Percentiles rank a stretch among this genome's conserved stretches.
Conservation (phyloP, 179 eudicot genomes). For the Spergularia azorica region DNA sequence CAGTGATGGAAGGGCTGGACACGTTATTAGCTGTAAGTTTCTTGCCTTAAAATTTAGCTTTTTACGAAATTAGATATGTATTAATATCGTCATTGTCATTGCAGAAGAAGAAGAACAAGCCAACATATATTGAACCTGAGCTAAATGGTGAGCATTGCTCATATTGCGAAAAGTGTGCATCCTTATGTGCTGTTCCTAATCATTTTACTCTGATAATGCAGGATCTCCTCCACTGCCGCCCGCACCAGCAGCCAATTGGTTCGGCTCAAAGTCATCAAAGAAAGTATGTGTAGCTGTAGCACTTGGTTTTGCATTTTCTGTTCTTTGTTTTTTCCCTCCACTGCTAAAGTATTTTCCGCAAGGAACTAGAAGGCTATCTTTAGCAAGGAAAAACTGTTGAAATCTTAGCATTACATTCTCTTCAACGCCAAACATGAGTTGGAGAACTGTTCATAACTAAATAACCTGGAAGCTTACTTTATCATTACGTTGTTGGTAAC, state of each 20-base stretch:
- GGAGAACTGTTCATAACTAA: not conserved
- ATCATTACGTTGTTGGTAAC: not conserved
- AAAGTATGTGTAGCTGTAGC: constrained; percentile 39
- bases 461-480: not conserved
- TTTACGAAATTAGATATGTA: not conserved
- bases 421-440: not conserved
- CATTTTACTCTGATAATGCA: constrained; percentile 32
- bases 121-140: constrained; percentile 41
- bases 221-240: constrained; percentile 44
- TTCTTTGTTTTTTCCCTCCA: not conserved
- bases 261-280: constrained; percentile 55
- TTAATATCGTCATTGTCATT: constrained; percentile 20
- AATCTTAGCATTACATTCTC: not conserved
- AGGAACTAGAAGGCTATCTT: not conserved
- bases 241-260: constrained; percentile 42
- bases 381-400: not conserved
- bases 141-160: constrained; percentile 57
- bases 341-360: not conserved
- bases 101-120: constrained; percentile 47
- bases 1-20: constrained; percentile 81
- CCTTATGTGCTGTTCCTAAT: constrained; percentile 2
- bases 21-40: constrained; percentile 61
- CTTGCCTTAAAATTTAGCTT: not conserved
- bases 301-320: not conserved
- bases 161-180: not conserved